Evolutionary conservation across 2,329 filamentous ascomycete species (phyloP).

Genomic region (Trichophyton verrucosum): DNA sequence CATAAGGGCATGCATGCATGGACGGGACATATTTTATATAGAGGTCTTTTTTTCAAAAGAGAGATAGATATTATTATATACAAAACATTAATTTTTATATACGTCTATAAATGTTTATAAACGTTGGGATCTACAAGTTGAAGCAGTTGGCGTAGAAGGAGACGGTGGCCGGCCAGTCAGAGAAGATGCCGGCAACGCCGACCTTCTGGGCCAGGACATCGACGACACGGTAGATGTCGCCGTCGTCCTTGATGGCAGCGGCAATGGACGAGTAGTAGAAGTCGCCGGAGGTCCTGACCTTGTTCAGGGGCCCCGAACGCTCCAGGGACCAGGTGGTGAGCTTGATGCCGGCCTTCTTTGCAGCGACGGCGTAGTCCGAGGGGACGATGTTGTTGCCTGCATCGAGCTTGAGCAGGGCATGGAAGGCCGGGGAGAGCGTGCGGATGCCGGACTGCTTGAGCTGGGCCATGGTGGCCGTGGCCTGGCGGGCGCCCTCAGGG

Average conservation of each 20-base stretch:
- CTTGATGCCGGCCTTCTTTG: conserved; percentile 49
- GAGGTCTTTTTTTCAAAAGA: too few relatives aligned
- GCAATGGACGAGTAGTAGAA: conserved; percentile 45
- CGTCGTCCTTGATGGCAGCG: conserved; percentile 47
- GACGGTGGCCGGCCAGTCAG: conserved; percentile 56
- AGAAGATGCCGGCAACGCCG: conserved; percentile 50
- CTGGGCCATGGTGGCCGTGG: conserved; percentile 44
- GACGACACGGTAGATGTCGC: conserved; percentile 54
- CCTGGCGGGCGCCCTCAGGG: conserved; percentile 38
- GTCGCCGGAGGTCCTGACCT: conserved; percentile 37
- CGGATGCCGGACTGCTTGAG: conserved; percentile 48
- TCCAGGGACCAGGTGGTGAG: conserved; percentile 60
- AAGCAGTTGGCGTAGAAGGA: conserved; percentile 65
- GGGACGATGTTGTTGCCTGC: conserved; percentile 41
- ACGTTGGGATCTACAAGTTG: conserved; percentile 24
- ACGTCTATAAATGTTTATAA: too few relatives aligned
- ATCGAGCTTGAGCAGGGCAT: conserved; percentile 46
- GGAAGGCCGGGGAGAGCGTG: conserved; percentile 51
- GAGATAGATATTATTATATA: not conserved
- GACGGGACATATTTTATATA: not conserved
- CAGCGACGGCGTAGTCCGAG: conserved; percentile 49
- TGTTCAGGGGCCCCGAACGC: conserved; percentile 48
- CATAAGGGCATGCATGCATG: not conserved
- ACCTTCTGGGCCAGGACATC: conserved; percentile 52
- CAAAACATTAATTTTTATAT: not conserved